Conservation (phyloP, 495 filamentous ascomycete genomes). For the Elasticomyces elasticus region DNA sequence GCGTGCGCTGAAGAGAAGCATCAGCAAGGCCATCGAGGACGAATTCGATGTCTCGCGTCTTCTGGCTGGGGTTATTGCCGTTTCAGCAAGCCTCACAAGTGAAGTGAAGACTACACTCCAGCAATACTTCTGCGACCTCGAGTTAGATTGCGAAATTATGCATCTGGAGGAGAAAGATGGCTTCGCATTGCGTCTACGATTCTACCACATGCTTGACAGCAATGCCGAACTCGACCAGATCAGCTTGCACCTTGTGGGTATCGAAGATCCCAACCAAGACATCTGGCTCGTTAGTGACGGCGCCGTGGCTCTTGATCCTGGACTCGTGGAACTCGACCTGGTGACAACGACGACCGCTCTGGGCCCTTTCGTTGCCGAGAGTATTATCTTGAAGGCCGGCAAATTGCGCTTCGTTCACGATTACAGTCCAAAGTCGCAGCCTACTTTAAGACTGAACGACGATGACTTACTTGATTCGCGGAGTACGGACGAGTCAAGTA, state of each 20-base stretch:
- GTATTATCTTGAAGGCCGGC: constrained; percentile 53
- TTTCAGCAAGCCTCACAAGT: constrained; percentile 52
- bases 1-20: neutral
- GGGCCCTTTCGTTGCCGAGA: constrained; percentile 67
- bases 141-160: constrained; percentile 56
- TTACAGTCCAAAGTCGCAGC: constrained; percentile 28
- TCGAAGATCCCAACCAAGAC: constrained; percentile 42
- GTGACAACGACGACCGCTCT: constrained; percentile 48
- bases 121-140: constrained; percentile 62
- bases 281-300: constrained; percentile 51
- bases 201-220: constrained; percentile 65
- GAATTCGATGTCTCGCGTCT: constrained; percentile 47
- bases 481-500: neutral
- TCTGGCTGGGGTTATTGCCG: constrained; percentile 53
- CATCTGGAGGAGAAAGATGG: constrained; percentile 68
- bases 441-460: constrained; percentile 37
- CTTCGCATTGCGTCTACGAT: constrained; percentile 58
- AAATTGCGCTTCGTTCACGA: constrained; percentile 65
- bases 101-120: constrained; percentile 57
- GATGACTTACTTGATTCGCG: constrained; percentile 15
- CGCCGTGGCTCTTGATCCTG: constrained; percentile 41
- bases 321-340: constrained; percentile 26
- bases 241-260: constrained; percentile 52
- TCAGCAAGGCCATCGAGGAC: constrained; percentile 33
- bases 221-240: constrained; percentile 56